These are phyloP conservation scores for Termitomyces sp. DNA, from an alignment of 768 basidiomycete genomes.

Conservation along the genomic window DNA sequence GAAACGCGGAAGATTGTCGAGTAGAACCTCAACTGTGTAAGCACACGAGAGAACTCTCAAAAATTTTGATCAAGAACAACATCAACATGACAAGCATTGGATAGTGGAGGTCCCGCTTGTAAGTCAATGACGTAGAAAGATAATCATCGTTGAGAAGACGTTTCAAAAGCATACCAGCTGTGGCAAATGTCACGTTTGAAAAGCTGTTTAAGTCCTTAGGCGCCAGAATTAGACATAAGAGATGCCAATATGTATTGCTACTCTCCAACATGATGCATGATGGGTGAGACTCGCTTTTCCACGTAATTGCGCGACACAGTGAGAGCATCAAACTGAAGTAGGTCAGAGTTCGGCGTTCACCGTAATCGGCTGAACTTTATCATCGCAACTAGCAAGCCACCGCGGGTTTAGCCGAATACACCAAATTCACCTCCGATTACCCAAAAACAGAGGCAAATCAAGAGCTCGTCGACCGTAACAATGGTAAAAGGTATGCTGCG, in stretches of 20 bases:
- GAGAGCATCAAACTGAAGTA: no score
- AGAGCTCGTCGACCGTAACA: constrained; percentile 40
- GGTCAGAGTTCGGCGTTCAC: background rate
- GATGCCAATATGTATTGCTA: background rate
- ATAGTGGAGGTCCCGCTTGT: no score
- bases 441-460: constrained; percentile 29
- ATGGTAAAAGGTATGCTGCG: constrained; percentile 52
- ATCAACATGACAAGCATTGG: no score
- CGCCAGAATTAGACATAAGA: background rate
- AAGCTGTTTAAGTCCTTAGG: background rate
- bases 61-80: background rate
- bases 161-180: no score
- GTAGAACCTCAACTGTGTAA: background rate
- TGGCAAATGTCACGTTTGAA: background rate
- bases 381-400: constrained; percentile 36
- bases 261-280: background rate
- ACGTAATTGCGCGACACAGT: no score
- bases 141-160: no score
- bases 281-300: background rate
- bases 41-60: background rate
- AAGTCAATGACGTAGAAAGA: no score
- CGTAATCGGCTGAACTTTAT: constrained; percentile 25
- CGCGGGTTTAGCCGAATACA: constrained; percentile 28
- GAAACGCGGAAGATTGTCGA: background rate
- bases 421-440: constrained; percentile 20